A percentile compares a stretch with the other conserved stretches of the same genome.
These are phyloP conservation scores for Aspergillus luchuensis DNA, from an alignment of 2,329 filamentous ascomycete genomes.

Conservation along the genomic window DNA sequence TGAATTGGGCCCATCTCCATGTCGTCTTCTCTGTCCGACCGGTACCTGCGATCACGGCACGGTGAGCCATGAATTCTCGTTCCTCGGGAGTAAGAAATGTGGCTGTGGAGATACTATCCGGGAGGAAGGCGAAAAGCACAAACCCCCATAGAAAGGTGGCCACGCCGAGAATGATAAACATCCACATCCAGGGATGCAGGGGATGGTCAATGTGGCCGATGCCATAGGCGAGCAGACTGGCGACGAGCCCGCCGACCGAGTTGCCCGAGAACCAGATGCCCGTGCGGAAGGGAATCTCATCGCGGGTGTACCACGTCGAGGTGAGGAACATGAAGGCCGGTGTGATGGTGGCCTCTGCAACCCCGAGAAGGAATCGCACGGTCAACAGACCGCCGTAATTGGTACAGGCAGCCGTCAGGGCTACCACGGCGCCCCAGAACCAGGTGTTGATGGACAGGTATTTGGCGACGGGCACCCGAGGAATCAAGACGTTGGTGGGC, in stretches of 20 bases:
- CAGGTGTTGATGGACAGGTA: constrained; percentile 50
- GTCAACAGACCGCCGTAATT: constrained; percentile 55
- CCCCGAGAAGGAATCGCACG: constrained; percentile 57
- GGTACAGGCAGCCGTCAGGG: constrained; percentile 51
- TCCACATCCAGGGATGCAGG: constrained; percentile 58
- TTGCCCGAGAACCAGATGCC: constrained; percentile 56
- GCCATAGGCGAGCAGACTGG: constrained; percentile 50
- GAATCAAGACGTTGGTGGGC: constrained; percentile 43
- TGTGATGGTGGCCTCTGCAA: constrained; percentile 57
- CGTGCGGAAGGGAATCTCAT: constrained; percentile 57
- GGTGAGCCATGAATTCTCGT: constrained; percentile 41
- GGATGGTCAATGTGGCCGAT: constrained; percentile 55
- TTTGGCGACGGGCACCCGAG: constrained; percentile 52
- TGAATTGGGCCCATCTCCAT: constrained; percentile 56
- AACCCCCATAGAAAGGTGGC: constrained; percentile 56
- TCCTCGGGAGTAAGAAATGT: constrained; percentile 60
- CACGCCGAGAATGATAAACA: constrained; percentile 59
- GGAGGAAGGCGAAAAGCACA: constrained; percentile 52
- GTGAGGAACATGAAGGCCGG: constrained; percentile 61
- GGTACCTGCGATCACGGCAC: constrained; percentile 17
- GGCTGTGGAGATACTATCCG: constrained; percentile 58
- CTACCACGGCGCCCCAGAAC: constrained; percentile 53
- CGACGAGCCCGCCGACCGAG: constrained; percentile 22
- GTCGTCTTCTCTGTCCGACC: constrained; percentile 31
- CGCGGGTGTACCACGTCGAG: constrained; percentile 59